phyloP scores from a whole-genome alignment of 768 basidiomycete species.

The Tubosaeta brunneosetosa region DNA sequence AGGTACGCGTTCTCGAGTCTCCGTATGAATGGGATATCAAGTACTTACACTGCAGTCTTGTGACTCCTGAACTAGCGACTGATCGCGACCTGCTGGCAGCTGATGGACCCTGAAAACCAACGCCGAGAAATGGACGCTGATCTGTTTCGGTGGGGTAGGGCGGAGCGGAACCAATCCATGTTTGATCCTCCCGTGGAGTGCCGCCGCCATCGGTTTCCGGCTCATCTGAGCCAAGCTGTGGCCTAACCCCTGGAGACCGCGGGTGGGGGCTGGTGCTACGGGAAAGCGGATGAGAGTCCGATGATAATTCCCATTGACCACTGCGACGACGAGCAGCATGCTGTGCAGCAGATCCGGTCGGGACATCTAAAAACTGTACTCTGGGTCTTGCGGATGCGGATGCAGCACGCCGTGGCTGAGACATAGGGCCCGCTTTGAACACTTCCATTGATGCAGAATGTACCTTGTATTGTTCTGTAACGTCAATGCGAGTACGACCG shows the following conservation, averaged over 20 bases:
- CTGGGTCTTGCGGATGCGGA: constrained; percentile 15
- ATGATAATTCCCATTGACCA: neutral
- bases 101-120: neutral
- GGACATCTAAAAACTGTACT: constrained; percentile 10
- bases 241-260: constrained; percentile 3
- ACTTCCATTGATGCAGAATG: constrained; percentile 68
- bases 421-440: constrained; percentile 56
- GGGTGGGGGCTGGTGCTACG: constrained; percentile 13
- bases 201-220: neutral
- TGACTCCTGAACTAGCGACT: constrained; percentile 7
- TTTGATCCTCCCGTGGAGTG: neutral
- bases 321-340: neutral
- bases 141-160: constrained; percentile 25
- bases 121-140: neutral
- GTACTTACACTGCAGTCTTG: constrained; percentile 10
- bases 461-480: constrained; percentile 72
- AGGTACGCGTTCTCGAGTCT: neutral
- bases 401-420: constrained; percentile 23
- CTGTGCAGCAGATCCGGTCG: neutral
- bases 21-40: neutral
- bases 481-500: constrained; percentile 69
- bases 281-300: neutral
- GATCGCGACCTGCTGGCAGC: constrained; percentile 5
- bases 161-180: constrained; percentile 24
- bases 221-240: constrained; percentile 8